Percentiles rank a stretch among this genome's conserved stretches.
Evolutionary conservation across 1,139 yeast species (phyloP).

Genomic region (Yamadazyma songkhlaensis): DNA sequence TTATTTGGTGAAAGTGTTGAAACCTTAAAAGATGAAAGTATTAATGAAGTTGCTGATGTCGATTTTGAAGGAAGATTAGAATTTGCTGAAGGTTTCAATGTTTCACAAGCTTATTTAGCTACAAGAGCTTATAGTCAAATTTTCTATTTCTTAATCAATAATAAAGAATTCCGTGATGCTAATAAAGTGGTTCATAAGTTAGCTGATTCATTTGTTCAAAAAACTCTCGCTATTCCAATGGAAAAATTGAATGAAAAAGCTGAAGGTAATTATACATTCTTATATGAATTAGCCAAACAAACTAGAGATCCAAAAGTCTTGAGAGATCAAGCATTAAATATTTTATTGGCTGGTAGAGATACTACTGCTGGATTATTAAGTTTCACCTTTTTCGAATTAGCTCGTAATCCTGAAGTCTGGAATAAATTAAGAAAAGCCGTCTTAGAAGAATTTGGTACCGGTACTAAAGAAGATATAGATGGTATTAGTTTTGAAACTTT

Average conservation of each 20-base stretch:
- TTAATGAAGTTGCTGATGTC: constrained; percentile 43
- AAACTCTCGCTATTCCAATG: constrained; percentile 19
- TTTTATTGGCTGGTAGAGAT: constrained; percentile 47
- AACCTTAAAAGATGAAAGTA: constrained; percentile 43
- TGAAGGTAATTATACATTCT: constrained; percentile 37
- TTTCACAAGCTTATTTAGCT: constrained; percentile 28
- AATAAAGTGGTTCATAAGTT: constrained; percentile 32
- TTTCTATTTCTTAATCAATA: constrained; percentile 28
- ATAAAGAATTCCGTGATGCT: constrained; percentile 26
- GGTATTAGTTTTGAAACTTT: constrained; percentile 44
- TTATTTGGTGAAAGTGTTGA: constrained; percentile 55
- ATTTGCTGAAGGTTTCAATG: constrained; percentile 27
- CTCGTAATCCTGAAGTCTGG: constrained; percentile 38
- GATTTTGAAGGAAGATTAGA: constrained; percentile 20
- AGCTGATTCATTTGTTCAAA: constrained; percentile 28
- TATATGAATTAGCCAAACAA: constrained; percentile 44
- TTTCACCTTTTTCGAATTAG: constrained; percentile 39
- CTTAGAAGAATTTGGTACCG: constrained; percentile 32
- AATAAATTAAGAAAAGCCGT: constrained; percentile 32
- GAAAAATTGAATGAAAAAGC: constrained; percentile 37
- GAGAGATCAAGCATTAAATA: constrained; percentile 45
- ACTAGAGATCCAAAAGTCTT: constrained; percentile 41
- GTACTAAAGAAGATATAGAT: constrained; percentile 27
- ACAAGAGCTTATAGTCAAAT: constrained; percentile 28
- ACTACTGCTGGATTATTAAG: constrained; percentile 47